Evolutionary conservation across 441 rosid species (phyloP), one percentile per base, ranked within the genome.

Genomic region (Theobroma grandiflorum): DNA sequence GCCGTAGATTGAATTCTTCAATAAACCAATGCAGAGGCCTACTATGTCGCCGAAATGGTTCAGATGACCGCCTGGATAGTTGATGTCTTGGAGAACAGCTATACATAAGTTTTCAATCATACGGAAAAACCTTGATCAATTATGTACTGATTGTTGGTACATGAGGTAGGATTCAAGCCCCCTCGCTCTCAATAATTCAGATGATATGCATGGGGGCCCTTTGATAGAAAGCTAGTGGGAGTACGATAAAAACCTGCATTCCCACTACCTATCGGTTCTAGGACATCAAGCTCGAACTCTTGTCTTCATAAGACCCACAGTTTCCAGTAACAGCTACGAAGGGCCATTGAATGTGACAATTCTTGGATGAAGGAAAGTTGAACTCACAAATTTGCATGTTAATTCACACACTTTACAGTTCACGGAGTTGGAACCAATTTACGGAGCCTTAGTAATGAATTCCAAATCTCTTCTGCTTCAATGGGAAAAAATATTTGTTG

Each of bases 141-240:
- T 66, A 40, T 18, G 71, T 8, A 66, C 50, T n/a, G 71, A 66
- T 66, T 40, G 71, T 38, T 40, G 33, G 15, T 38, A 40, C 47
- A 68, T n/a, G 72, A 70, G 37, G 57, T 45, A 47, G 72, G 72
- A 45, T 68, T 71, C 61, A 50, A 71, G 12, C 20, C 61, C 61
- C 22, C 22, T 71, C 75, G 38, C 43, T 33, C 75, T 33, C 61
- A 71, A 71, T 50, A 71, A 50, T 71, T 50, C 26, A 71, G 14
- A 50, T 33, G 75, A 50, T 50, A 61, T 43, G 8, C 8, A n/a
- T 50, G n/a, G 26, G 75, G 59, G 26, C 15, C 75, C 43, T 50
- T 71, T 50, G 59, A 50, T 49, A 50, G 42, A 49, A 71, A 33
- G 61, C 75, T 50, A 33, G 42, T 71, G 75, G 75, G 61, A 15